Percentiles rank a stretch among this genome's conserved stretches.
These are phyloP conservation scores for Camellia oleifera DNA, from an alignment of 179 eudicot genomes.

Conservation along the genomic window DNA sequence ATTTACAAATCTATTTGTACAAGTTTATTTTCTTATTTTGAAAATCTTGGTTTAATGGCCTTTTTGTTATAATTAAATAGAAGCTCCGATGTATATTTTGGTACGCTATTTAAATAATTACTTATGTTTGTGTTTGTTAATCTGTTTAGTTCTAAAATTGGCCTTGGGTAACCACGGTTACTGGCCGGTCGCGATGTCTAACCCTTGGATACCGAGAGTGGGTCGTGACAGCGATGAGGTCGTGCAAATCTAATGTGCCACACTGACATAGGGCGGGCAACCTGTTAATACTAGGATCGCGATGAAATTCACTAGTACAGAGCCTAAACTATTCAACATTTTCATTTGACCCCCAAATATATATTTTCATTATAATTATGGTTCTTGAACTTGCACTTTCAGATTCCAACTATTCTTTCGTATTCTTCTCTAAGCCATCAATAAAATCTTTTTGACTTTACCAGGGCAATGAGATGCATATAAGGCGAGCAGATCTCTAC, in stretches of 20 bases:
- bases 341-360: not conserved
- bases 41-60: too few relatives aligned
- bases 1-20: too few relatives aligned
- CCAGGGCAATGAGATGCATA: conserved; percentile 58
- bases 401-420: not conserved
- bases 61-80: too few relatives aligned
- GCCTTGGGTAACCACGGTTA: too few relatives aligned
- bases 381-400: not conserved
- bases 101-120: too few relatives aligned
- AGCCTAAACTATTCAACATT: not conserved
- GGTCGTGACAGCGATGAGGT: too few relatives aligned
- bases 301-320: not conserved
- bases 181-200: too few relatives aligned
- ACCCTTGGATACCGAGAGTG: too few relatives aligned
- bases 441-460: not conserved
- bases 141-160: too few relatives aligned
- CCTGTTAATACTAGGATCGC: not conserved
- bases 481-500: conserved; percentile 53
- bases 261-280: not conserved
- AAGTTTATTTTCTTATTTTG: too few relatives aligned
- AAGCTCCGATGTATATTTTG: too few relatives aligned
- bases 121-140: too few relatives aligned
- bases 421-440: not conserved
- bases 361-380: not conserved
- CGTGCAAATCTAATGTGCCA: not conserved